Evolutionary conservation across 2,329 filamentous ascomycete genomes (phyloP).

Genomic region (Leptographium flavum): DNA sequence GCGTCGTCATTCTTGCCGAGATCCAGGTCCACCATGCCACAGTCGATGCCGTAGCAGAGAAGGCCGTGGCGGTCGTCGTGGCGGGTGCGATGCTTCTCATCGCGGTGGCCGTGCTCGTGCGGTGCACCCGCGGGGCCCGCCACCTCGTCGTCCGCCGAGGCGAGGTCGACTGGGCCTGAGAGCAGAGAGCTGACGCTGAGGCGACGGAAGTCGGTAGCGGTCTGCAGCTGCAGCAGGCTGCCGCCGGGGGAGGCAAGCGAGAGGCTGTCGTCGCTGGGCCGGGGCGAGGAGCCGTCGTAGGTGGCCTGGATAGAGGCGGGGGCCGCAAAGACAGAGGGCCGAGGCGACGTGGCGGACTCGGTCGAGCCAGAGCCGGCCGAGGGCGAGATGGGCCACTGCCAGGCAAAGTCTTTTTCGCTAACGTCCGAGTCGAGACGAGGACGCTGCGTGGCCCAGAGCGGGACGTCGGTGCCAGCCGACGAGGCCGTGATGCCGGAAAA

Average conservation of each 20-base stretch:
- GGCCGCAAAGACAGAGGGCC: neutral
- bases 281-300: neutral
- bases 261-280: slow-evolving; percentile 1
- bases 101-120: neutral
- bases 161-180: slow-evolving; percentile 25
- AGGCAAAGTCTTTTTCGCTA: slow-evolving; percentile 11
- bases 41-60: slow-evolving; percentile 55
- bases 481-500: neutral
- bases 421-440: slow-evolving; percentile 9
- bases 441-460: neutral
- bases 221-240: slow-evolving; percentile 2
- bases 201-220: slow-evolving; percentile 17
- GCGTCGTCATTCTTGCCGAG: slow-evolving; percentile 56
- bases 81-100: neutral
- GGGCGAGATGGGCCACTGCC: slow-evolving; percentile 11
- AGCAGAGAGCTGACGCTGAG: slow-evolving; percentile 54
- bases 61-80: slow-evolving; percentile 10
- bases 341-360: slow-evolving; percentile 1
- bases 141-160: too few relatives aligned
- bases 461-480: neutral
- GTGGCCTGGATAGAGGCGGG: neutral
- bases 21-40: slow-evolving; percentile 55
- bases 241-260: neutral
- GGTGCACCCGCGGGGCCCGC: too few relatives aligned
- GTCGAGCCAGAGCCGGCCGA: slow-evolving; percentile 7